Percentiles rank a stretch among this genome's conserved stretches.
These are phyloP conservation scores for Auxenochlorella protothecoides DNA, from an alignment of 139 green algal genomes.

Conservation along the genomic window DNA sequence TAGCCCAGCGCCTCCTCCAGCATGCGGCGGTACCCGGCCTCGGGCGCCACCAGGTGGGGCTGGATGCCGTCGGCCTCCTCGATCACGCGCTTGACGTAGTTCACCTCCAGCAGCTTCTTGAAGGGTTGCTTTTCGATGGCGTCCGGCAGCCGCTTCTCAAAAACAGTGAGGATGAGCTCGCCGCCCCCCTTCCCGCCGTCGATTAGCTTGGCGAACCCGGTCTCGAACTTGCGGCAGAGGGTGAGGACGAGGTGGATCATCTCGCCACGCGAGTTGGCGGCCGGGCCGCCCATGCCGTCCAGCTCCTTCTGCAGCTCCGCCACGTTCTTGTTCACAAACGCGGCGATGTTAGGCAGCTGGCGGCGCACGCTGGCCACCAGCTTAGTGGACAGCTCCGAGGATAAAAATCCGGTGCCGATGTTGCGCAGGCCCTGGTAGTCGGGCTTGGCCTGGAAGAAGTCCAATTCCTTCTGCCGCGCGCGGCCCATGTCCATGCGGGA, in stretches of 20 bases:
- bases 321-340: conserved; percentile 61
- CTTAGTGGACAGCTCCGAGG: conserved; percentile 64
- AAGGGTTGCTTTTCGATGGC: conserved; percentile 80
- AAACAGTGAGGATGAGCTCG: conserved; percentile 78
- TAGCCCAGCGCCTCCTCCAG: conserved; percentile 57
- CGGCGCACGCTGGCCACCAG: conserved; percentile 70
- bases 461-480: conserved; percentile 14
- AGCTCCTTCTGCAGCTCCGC: conserved; percentile 61
- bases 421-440: conserved; percentile 42
- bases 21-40: conserved; percentile 87
- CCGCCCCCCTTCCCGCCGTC: conserved; percentile 70
- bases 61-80: conserved; percentile 94
- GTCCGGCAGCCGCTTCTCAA: conserved; percentile 85
- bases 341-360: conserved; percentile 75
- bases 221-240: conserved; percentile 75
- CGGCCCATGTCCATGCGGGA: conserved; percentile 33
- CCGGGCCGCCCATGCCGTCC: conserved; percentile 52
- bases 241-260: conserved; percentile 88
- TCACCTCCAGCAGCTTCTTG: conserved; percentile 71
- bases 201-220: conserved; percentile 57
- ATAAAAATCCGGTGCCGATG: conserved; percentile 63
- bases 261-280: conserved; percentile 45
- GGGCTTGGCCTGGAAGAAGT: conserved; percentile 70
- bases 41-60: conserved; percentile 92
- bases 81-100: conserved; percentile 78